Percentiles rank a stretch among this genome's conserved stretches.
These are phyloP conservation scores for Solanum tarapatanum DNA, from an alignment of 257 asterid genomes.

Conservation along the genomic window DNA sequence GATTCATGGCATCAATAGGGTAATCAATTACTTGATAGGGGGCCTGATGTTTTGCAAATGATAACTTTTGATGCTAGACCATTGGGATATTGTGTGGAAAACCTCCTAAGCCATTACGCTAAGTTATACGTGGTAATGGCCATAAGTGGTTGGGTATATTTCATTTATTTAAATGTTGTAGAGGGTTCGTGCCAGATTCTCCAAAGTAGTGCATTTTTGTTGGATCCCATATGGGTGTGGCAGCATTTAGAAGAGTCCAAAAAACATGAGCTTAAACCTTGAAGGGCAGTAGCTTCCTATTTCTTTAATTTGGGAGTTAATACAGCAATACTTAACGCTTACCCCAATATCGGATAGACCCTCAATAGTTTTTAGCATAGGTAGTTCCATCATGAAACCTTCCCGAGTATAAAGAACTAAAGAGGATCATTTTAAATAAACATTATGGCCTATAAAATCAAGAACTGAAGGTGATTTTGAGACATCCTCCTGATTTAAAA, in stretches of 20 bases:
- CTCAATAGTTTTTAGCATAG: not conserved
- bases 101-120: not conserved
- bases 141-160: not conserved
- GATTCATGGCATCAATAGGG: not conserved
- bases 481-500: not conserved
- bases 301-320: not conserved
- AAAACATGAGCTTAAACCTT: not conserved
- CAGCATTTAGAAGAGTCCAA: not conserved
- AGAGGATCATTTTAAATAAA: not conserved
- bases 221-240: not conserved
- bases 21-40: not conserved
- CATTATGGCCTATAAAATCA: not conserved
- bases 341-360: not conserved
- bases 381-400: not conserved
- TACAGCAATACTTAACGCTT: not conserved
- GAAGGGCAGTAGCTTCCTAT: not conserved
- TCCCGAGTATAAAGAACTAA: not conserved
- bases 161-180: not conserved
- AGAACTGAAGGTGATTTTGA: not conserved
- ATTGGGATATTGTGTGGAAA: not conserved
- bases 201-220: not conserved
- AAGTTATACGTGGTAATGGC: not conserved
- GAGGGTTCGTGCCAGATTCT: not conserved
- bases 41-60: not conserved
- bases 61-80: not conserved